These are phyloP conservation scores for Spinacia oleracea DNA, from an alignment of 179 eudicot species.

Conservation along the genomic window DNA sequence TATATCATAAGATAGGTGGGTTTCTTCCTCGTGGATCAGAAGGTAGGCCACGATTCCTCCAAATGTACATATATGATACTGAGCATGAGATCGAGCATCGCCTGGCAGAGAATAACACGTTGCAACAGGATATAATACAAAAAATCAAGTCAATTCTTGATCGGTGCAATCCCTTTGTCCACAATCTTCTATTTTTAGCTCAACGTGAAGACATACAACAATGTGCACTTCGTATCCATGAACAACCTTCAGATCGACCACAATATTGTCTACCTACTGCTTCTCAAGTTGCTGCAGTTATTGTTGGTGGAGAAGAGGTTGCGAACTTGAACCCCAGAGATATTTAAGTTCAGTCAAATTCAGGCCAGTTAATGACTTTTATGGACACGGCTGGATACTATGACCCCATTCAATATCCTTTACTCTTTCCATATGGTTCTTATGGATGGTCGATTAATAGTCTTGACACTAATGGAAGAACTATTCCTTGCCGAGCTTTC, in stretches of 20 bases:
- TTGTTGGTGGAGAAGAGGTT: neutral
- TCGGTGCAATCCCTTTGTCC: no score
- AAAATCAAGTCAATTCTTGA: constrained; percentile 11
- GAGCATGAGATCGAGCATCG: constrained; percentile 7
- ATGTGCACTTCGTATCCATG: neutral
- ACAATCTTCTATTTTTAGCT: neutral
- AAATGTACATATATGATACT: constrained; percentile 15
- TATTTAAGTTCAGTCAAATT: neutral
- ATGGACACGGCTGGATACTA: no score
- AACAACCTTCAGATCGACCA: no score
- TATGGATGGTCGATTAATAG: constrained; percentile 9
- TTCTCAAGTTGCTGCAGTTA: constrained; percentile 8
- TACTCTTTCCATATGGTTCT: no score
- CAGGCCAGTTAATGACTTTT: no score
- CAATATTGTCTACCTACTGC: constrained; percentile 11
- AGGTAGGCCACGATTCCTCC: neutral
- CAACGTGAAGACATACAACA: constrained; percentile 6
- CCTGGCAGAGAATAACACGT: neutral
- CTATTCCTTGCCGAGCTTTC: constrained; percentile 12
- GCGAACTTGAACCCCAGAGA: constrained; percentile 8
- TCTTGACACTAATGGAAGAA: neutral
- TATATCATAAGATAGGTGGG: no score
- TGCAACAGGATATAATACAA: neutral
- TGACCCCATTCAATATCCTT: no score
- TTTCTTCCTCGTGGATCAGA: no score